Conservation (phyloP, 2,329 filamentous ascomycete genomes). For the Cordyceps tenuipes region DNA sequence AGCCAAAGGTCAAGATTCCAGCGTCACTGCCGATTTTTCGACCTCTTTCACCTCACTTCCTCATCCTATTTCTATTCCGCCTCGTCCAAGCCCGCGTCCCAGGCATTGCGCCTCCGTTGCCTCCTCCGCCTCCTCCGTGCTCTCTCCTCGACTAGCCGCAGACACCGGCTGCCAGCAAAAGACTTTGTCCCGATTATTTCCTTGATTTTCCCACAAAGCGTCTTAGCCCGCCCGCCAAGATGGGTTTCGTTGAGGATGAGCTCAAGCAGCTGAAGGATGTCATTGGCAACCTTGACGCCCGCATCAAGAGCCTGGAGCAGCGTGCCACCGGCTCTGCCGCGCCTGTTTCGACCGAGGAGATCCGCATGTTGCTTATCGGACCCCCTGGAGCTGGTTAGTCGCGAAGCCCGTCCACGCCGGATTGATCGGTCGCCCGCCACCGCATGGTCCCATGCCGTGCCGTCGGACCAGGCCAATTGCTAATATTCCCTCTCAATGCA, state of each 20-base stretch:
- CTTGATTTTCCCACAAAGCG: not conserved
- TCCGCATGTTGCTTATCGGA: slow-evolving; percentile 97
- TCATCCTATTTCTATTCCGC: not conserved
- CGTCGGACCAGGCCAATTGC: slow-evolving; percentile 4
- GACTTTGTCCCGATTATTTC: not conserved
- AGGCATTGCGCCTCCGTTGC: slow-evolving; percentile 15
- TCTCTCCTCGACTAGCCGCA: not conserved
- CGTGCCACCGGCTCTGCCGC: slow-evolving; percentile 50
- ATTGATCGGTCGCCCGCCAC: slow-evolving; percentile 12
- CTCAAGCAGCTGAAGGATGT: slow-evolving; percentile 78
- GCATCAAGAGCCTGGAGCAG: slow-evolving; percentile 77
- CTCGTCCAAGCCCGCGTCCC: slow-evolving; percentile 3
- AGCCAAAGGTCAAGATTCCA: slow-evolving; percentile 1
- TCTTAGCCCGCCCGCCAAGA: slow-evolving; percentile 39
- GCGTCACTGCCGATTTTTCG: slow-evolving; percentile 11
- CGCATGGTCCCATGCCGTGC: slow-evolving; percentile 9
- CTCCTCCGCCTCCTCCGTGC: not conserved
- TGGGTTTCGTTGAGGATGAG: slow-evolving; percentile 83
- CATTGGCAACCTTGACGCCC: slow-evolving; percentile 73
- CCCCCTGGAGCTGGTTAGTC: slow-evolving; percentile 89
- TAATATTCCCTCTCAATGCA: slow-evolving; percentile 29
- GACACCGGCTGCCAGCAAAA: not conserved
- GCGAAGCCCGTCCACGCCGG: slow-evolving; percentile 3
- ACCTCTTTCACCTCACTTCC: slow-evolving; percentile 7
- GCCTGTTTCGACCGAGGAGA: slow-evolving; percentile 50